Percentiles rank a stretch among this genome's conserved stretches.
These are phyloP conservation scores for Polygonum aviculare DNA, from an alignment of 148 eudicot species.

Conservation along the genomic window DNA sequence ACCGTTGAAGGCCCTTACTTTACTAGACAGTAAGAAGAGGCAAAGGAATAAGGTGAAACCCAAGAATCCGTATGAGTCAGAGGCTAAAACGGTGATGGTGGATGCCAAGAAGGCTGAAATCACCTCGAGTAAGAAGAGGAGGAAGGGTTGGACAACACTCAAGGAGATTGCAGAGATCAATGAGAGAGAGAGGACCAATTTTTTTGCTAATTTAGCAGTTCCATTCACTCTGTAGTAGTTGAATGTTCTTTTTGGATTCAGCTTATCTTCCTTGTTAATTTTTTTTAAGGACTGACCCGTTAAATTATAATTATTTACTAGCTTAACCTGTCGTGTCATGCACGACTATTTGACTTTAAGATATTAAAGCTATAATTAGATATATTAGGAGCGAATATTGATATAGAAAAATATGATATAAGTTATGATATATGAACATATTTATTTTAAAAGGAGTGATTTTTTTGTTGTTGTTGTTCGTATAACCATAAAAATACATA, in stretches of 20 bases:
- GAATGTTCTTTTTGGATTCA: background rate
- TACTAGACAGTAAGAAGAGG: constrained; percentile 53
- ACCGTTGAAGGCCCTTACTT: constrained; percentile 20
- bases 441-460: too few species aligned
- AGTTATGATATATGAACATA: too few species aligned
- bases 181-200: constrained; percentile 28
- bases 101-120: constrained; percentile 25
- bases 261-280: too few species aligned
- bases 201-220: constrained; percentile 30
- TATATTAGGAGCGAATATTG: too few species aligned
- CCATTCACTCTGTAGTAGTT: constrained; percentile 35
- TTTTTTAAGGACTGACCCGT: too few species aligned
- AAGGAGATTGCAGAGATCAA: constrained; percentile 66
- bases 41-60: constrained; percentile 42
- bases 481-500: too few species aligned
- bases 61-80: constrained; percentile 34
- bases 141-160: constrained; percentile 64
- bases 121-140: constrained; percentile 38
- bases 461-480: too few species aligned
- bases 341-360: too few species aligned
- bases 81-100: constrained; percentile 18
- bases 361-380: too few species aligned
- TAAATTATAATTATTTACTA: too few species aligned
- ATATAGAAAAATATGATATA: too few species aligned
- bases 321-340: too few species aligned